Evolutionary conservation across 306 rosid genomes (phyloP).

Genomic region (Macrotyloma uniflorum): DNA sequence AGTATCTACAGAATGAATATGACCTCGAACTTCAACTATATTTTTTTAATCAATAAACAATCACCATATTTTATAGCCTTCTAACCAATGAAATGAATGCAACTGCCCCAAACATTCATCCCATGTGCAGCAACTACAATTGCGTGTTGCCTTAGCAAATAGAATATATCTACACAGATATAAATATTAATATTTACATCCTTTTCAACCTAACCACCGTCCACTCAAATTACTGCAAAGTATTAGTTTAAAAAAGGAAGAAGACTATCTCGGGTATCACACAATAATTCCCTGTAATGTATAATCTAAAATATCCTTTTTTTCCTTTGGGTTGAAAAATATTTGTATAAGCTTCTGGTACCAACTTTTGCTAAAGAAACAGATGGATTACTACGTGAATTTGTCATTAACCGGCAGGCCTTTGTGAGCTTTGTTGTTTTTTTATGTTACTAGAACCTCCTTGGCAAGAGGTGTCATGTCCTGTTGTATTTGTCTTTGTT

Average conservation of each 20-base stretch:
- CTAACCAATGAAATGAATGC: conserved; percentile 20
- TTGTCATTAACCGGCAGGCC: conserved; percentile 10
- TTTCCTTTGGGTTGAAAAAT: not conserved
- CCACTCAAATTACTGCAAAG: not conserved
- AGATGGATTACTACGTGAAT: conserved; percentile 18
- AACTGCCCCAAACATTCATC: conserved; percentile 22
- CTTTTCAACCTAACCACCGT: conserved; percentile 37
- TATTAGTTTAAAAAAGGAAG: not conserved
- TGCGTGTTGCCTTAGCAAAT: conserved; percentile 33
- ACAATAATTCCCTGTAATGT: not conserved
- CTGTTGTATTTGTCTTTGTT: conserved; percentile 13
- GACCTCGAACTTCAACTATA: not conserved
- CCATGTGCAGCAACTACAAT: conserved; percentile 46
- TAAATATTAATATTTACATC: not conserved
- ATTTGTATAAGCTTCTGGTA: not conserved
- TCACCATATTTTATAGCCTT: conserved; percentile 24
- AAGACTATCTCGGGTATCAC: conserved; percentile 3
- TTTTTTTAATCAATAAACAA: not conserved
- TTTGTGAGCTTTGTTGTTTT: conserved; percentile 19
- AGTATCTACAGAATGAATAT: not conserved
- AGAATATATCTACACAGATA: conserved; percentile 2
- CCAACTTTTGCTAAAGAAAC: conserved; percentile 22
- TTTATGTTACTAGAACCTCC: conserved; percentile 3
- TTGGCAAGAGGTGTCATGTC: not conserved
- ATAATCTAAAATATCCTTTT: not conserved